Evolutionary conservation across 306 rosid genomes (phyloP).

Genomic region (Leucaena leucocephala): DNA sequence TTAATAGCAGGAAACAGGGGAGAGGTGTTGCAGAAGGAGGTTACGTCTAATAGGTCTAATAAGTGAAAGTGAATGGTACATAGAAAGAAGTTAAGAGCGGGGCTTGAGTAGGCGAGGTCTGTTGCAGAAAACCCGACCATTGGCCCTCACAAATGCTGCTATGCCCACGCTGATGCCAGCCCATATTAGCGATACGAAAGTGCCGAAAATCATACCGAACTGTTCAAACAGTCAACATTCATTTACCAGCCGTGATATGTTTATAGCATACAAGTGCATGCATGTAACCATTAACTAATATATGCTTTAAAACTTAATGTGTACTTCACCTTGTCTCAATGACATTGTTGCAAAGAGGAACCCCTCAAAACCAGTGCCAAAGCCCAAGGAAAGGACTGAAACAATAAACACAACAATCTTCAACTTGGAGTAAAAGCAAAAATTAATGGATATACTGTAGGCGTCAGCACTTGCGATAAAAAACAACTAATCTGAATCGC

Average conservation of each 20-base stretch:
- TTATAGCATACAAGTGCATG: too few relatives aligned
- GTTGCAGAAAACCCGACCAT: constrained; percentile 91
- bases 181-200: constrained; percentile 85
- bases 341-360: constrained; percentile 83
- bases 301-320: too few relatives aligned
- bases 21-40: constrained; percentile 35
- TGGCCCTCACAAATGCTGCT: constrained; percentile 88
- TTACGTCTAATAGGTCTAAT: constrained; percentile 9
- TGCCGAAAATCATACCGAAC: constrained; percentile 78
- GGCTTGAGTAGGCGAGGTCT: constrained; percentile 89
- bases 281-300: too few relatives aligned
- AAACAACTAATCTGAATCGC: too few relatives aligned
- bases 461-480: too few relatives aligned
- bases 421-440: not conserved
- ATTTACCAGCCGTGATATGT: too few relatives aligned
- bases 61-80: not conserved
- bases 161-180: constrained; percentile 72
- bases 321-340: constrained; percentile 67
- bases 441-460: too few relatives aligned
- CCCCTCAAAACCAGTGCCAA: constrained; percentile 72
- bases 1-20: not conserved
- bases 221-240: constrained; percentile 38
- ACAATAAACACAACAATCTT: constrained; percentile 30
- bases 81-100: constrained; percentile 38
- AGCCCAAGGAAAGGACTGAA: constrained; percentile 93